Evolutionary conservation across 2,329 filamentous ascomycete genomes (phyloP), one percentile per base, ranked within the genome.

Genomic region (Fusarium solani-melongenae): DNA sequence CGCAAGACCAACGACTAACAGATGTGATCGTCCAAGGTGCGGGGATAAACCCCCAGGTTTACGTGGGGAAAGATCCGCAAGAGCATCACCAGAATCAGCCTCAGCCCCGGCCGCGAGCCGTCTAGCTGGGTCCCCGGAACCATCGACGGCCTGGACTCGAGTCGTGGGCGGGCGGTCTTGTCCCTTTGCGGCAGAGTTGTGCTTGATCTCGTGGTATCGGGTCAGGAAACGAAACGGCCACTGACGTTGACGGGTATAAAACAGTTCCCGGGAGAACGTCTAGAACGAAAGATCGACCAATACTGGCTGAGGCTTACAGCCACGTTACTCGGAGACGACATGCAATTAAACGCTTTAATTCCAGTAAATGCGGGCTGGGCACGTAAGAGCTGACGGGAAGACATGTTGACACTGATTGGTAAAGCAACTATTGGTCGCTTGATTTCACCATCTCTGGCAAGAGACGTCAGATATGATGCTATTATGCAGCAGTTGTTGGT

Each of bases 21-120:
- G 49, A 57, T 11, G 0, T 22, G 61, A 63, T 57, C 61, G 61
- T 36, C 51, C 38, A 2, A 39, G 31, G 17, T 33, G 53, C 17
- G 20, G 17, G 38, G 62, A 58, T 6, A 29, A 10, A 6, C 51
- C 31, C 33, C 44, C 27, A 24, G n/a, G 22, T 22, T 58, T 49
- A 27, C 34, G 14, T 39, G 51, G 51, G 55, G 55, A 39, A n/a
- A 64, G 61, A 41, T 58, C 51, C 51, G 51, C 51, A 58, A 41
- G 27, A 36, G 29, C 20, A 57, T 31, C 51, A 58, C 62, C 39
- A 46, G n/a, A 58, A 46, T 24, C 27, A 27, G 14, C 4, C 8
- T 41, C 24, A 24, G 41, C 41, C 27, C 49, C 27, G 31, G 14
- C 39, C 8, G 10, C 27, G 33, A 31, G 24, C 36, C 61, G 15